Evolutionary conservation across 2,329 filamentous ascomycete species (phyloP).

Genomic region (Sporothrix dimorphospora): DNA sequence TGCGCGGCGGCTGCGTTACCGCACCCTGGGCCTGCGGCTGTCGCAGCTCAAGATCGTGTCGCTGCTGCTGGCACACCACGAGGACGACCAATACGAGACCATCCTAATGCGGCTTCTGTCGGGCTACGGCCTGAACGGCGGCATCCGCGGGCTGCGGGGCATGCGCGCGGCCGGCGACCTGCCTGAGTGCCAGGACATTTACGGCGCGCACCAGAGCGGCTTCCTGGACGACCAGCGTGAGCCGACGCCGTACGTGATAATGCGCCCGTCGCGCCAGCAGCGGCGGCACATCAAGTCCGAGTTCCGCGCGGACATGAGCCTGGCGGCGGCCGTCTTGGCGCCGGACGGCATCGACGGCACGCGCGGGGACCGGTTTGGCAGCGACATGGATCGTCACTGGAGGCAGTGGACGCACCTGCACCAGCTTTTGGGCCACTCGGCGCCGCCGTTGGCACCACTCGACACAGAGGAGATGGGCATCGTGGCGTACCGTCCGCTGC

Average conservation of each 20-base stretch:
- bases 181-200: conserved; percentile 80
- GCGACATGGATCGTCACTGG: neutral
- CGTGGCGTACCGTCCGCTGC: conserved; percentile 67
- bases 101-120: conserved; percentile 75
- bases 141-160: conserved; percentile 69
- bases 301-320: conserved; percentile 38
- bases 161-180: conserved; percentile 69
- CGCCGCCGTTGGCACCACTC: conserved; percentile 36
- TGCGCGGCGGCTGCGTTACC: conserved; percentile 76
- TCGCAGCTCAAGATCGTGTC: conserved; percentile 53
- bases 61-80: conserved; percentile 82
- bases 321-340: conserved; percentile 29
- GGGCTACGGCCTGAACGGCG: conserved; percentile 68
- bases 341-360: neutral
- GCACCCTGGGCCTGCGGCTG: conserved; percentile 66
- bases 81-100: conserved; percentile 90
- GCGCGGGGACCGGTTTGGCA: neutral
- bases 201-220: conserved; percentile 71
- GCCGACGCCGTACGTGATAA: conserved; percentile 45
- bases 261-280: conserved; percentile 37
- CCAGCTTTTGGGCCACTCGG: conserved; percentile 13
- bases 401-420: conserved; percentile 22
- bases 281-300: conserved; percentile 36
- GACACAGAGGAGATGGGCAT: conserved; percentile 66
- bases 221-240: conserved; percentile 51